Evolutionary conservation across 1,139 yeast species (phyloP).

Genomic region (Taphrina populina): DNA sequence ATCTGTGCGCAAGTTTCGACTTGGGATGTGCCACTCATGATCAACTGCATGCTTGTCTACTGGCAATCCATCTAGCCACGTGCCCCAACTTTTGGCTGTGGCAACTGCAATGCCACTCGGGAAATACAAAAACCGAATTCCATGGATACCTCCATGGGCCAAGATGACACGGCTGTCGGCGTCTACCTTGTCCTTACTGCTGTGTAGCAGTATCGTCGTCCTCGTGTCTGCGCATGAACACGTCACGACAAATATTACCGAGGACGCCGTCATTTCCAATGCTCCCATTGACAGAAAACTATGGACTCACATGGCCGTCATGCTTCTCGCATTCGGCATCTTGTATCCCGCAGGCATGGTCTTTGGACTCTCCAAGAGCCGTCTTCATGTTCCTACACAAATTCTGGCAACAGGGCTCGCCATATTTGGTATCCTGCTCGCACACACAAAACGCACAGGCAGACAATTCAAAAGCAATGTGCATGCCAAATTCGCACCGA

Average conservation of each 20-base stretch:
- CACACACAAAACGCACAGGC: conserved; percentile 47
- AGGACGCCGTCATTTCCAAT: conserved; percentile 39
- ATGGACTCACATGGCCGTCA: conserved; percentile 46
- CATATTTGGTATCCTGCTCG: conserved; percentile 47
- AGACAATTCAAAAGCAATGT: conserved; percentile 45
- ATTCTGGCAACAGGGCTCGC: conserved; percentile 45
- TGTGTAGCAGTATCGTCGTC: not conserved
- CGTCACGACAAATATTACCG: conserved; percentile 39
- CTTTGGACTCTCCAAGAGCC: conserved; percentile 46
- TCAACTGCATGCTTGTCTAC: too few species aligned
- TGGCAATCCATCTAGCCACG: too few species aligned
- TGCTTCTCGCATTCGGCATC: conserved; percentile 48
- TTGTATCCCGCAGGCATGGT: conserved; percentile 49
- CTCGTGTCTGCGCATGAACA: conserved; percentile 38
- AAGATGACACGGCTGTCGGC: too few species aligned
- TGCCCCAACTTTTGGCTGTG: too few species aligned
- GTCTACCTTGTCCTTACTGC: too few species aligned
- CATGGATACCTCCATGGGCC: too few species aligned
- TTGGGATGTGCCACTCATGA: too few species aligned
- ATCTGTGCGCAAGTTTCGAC: too few species aligned
- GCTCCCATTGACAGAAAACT: conserved; percentile 42
- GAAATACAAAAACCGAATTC: too few species aligned
- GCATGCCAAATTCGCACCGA: conserved; percentile 45
- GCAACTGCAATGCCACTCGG: too few species aligned
- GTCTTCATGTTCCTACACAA: conserved; percentile 49